Conservation (phyloP, 1,284 basidiomycete genomes). For the Boletus calvinii region DNA sequence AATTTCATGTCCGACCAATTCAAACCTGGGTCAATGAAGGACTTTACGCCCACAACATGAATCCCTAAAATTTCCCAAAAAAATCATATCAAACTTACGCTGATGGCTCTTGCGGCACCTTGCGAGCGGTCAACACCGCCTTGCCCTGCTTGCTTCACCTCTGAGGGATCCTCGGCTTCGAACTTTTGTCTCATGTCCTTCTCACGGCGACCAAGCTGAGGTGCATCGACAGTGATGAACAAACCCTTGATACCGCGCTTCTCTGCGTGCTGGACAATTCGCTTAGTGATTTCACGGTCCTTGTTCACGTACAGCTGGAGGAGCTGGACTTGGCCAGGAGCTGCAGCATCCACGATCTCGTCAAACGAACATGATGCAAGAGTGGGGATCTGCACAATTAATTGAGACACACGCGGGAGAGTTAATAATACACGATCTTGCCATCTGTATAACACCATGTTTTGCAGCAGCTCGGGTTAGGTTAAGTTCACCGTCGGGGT, state of each 20-base stretch:
- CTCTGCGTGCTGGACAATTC: slow-evolving; percentile 84
- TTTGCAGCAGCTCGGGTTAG: slow-evolving; percentile 84
- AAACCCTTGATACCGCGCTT: slow-evolving; percentile 80
- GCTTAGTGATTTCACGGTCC: slow-evolving; percentile 78
- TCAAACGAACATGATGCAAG: slow-evolving; percentile 89
- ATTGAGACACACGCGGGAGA: background rate
- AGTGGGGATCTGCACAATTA: slow-evolving; percentile 70
- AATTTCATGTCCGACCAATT: slow-evolving; percentile 87
- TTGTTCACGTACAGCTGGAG: slow-evolving; percentile 84
- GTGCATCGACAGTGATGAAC: slow-evolving; percentile 93
- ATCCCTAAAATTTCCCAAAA: background rate
- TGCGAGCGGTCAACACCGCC: slow-evolving; percentile 78
- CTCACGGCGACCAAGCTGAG: slow-evolving; percentile 87
- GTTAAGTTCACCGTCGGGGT: slow-evolving; percentile 89
- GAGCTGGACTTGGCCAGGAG: slow-evolving; percentile 75
- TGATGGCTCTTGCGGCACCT: slow-evolving; percentile 94
- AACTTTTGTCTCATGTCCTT: slow-evolving; percentile 98
- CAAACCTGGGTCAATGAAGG: slow-evolving; percentile 91
- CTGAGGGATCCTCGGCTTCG: slow-evolving; percentile 80
- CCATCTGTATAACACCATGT: slow-evolving; percentile 87
- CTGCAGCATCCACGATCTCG: slow-evolving; percentile 81
- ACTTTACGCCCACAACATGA: slow-evolving; percentile 43
- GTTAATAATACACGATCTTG: slow-evolving; percentile 25
- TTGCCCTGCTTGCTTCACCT: slow-evolving; percentile 55
- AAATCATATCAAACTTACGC: slow-evolving; percentile 45